These are phyloP conservation scores for Clavispora fructus DNA, from an alignment of 805 yeast species.

Conservation along the genomic window DNA sequence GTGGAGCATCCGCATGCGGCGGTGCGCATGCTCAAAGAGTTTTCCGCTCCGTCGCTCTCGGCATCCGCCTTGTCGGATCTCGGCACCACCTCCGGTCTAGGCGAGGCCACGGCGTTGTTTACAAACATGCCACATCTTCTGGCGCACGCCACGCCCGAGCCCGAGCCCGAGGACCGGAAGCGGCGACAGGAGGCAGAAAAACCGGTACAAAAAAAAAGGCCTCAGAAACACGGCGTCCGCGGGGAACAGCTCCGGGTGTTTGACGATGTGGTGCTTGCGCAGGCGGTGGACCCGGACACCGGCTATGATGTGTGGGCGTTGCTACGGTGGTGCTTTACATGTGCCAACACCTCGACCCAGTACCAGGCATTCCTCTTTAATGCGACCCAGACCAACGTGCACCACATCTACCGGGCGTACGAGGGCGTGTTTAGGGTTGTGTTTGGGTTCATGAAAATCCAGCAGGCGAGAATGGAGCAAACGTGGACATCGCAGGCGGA, in stretches of 20 bases:
- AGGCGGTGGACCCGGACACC: slow-evolving; percentile 18
- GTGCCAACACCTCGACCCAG: slow-evolving; percentile 25
- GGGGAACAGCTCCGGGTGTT: slow-evolving; percentile 16
- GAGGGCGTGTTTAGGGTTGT: slow-evolving; percentile 15
- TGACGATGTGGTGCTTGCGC: slow-evolving; percentile 26
- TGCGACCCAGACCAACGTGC: slow-evolving; percentile 17
- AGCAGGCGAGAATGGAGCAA: slow-evolving; percentile 2
- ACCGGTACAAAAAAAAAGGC: too few species aligned
- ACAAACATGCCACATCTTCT: slow-evolving; percentile 16
- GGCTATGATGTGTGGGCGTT: slow-evolving; percentile 27
- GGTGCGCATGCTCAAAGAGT: neutral
- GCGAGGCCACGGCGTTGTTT: slow-evolving; percentile 16
- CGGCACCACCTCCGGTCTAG: slow-evolving; percentile 13
- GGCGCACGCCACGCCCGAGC: slow-evolving; percentile 10
- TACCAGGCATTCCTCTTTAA: slow-evolving; percentile 15
- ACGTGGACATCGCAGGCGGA: too few species aligned
- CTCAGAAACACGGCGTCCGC: neutral
- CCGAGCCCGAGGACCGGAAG: neutral
- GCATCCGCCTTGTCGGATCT: slow-evolving; percentile 11
- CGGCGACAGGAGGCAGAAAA: too few species aligned
- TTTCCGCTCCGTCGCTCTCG: neutral
- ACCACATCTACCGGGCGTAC: slow-evolving; percentile 21
- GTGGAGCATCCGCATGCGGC: neutral
- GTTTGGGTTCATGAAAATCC: slow-evolving; percentile 17
- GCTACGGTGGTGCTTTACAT: slow-evolving; percentile 32